Conservation (phyloP, 257 asterid species). For the Pogostemon cablin region DNA sequence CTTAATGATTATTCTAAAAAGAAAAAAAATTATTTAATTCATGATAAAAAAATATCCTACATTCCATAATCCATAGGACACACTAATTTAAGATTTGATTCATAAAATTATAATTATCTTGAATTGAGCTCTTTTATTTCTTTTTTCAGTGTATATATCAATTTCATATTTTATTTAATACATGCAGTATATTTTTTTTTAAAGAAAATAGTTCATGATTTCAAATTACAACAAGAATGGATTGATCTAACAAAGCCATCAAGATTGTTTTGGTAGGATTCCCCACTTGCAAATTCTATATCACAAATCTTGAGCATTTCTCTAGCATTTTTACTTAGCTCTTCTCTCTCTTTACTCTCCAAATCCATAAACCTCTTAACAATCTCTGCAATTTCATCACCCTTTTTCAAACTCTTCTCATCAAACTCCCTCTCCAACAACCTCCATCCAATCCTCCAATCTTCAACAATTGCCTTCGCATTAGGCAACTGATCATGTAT, state of each 20-base stretch:
- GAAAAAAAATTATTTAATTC: no score
- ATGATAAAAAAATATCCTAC: no score
- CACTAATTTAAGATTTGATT: no score
- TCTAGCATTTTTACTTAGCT: constrained; percentile 43
- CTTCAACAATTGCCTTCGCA: constrained; percentile 56
- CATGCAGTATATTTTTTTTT: no score
- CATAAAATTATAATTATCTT: no score
- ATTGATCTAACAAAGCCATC: constrained; percentile 40
- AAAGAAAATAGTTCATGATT: not conserved
- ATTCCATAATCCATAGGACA: no score
- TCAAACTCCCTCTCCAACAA: constrained; percentile 44
- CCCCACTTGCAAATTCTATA: constrained; percentile 42
- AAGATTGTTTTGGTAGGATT: constrained; percentile 37
- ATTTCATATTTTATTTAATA: no score
- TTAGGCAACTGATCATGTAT: constrained; percentile 55
- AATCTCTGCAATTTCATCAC: constrained; percentile 38
- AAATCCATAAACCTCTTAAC: constrained; percentile 51
- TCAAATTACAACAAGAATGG: not conserved
- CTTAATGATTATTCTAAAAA: no score
- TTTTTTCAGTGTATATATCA: no score
- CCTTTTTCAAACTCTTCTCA: constrained; percentile 31
- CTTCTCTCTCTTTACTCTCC: constrained; percentile 47
- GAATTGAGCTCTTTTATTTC: no score
- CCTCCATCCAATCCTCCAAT: constrained; percentile 65
- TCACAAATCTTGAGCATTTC: constrained; percentile 39